Conservation (phyloP, 305 asterid species). For the Solanum hybrid region DNA sequence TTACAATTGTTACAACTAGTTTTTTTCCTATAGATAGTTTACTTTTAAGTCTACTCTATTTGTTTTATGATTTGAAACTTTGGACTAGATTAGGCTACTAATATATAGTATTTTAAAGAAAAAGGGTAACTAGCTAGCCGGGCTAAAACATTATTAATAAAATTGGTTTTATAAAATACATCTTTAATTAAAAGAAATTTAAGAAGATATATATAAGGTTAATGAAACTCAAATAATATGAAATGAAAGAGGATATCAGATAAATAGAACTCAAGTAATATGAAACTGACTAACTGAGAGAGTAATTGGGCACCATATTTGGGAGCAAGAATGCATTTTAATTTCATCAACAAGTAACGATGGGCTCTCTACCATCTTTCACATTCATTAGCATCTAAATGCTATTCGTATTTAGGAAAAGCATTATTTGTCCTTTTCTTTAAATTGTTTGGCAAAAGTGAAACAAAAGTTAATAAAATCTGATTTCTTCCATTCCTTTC, state of each 20-base stretch:
- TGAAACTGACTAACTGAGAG: rapidly evolving
- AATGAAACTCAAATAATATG: not conserved
- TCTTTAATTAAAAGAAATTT: too few species aligned
- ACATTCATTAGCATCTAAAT: not conserved
- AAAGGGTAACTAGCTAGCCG: too few species aligned
- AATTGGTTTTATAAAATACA: too few species aligned
- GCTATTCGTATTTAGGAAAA: not conserved
- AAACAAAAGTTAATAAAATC: not conserved
- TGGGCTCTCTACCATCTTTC: not conserved
- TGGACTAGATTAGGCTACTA: not conserved
- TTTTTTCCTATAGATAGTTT: not conserved
- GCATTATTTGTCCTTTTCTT: not conserved
- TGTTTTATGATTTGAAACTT: too few species aligned
- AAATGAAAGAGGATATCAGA: not conserved
- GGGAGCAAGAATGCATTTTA: not conserved
- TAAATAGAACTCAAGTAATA: not conserved
- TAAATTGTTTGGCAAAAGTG: not conserved
- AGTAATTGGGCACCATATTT: not conserved
- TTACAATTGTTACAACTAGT: not conserved
- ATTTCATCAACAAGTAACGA: too few species aligned
- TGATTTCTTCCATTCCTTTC: not conserved
- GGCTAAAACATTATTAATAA: too few species aligned
- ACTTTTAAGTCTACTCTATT: not conserved
- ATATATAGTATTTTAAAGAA: too few species aligned
- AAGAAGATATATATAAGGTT: not conserved